phyloP scores from a whole-genome alignment of 129 eudicot species.

The Lactuca sativa region DNA sequence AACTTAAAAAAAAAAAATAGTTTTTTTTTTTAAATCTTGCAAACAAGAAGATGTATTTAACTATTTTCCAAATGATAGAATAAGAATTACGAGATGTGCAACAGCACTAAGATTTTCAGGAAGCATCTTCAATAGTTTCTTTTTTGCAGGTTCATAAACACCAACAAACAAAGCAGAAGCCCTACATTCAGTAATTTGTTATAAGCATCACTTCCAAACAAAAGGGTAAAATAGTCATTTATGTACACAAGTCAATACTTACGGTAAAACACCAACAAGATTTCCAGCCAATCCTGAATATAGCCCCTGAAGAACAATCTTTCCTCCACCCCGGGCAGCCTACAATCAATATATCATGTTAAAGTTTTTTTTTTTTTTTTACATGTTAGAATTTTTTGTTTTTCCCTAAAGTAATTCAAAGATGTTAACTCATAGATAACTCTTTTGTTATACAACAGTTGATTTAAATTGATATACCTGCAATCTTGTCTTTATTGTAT shows the following conservation, averaged over 20 bases:
- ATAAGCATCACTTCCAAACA: background rate
- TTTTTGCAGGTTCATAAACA: constrained; percentile 92
- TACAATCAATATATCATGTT: constrained; percentile 33
- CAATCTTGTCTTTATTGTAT: constrained; percentile 90
- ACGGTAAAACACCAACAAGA: constrained; percentile 98
- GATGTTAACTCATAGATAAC: background rate
- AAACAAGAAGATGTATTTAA: constrained; percentile 1
- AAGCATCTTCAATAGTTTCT: constrained; percentile 65
- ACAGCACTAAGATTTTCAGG: constrained; percentile 91
- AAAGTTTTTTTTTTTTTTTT: background rate
- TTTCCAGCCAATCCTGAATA: constrained; percentile 97
- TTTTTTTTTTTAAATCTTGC: too few species aligned
- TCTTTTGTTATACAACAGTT: background rate
- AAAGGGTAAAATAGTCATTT: background rate
- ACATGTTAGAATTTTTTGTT: constrained; percentile 2
- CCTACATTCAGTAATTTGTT: constrained; percentile 37
- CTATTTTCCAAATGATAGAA: background rate
- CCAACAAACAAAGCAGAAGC: constrained; percentile 95
- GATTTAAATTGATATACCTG: constrained; percentile 42
- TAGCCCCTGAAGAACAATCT: constrained; percentile 79
- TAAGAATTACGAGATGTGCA: constrained; percentile 77
- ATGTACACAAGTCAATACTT: constrained; percentile 19
- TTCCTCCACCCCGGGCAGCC: constrained; percentile 95
- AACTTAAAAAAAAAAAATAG: background rate
- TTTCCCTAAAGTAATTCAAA: background rate